phyloP scores from a whole-genome alignment of 768 basidiomycete genomes.

The Rossbeevera mucosa region DNA sequence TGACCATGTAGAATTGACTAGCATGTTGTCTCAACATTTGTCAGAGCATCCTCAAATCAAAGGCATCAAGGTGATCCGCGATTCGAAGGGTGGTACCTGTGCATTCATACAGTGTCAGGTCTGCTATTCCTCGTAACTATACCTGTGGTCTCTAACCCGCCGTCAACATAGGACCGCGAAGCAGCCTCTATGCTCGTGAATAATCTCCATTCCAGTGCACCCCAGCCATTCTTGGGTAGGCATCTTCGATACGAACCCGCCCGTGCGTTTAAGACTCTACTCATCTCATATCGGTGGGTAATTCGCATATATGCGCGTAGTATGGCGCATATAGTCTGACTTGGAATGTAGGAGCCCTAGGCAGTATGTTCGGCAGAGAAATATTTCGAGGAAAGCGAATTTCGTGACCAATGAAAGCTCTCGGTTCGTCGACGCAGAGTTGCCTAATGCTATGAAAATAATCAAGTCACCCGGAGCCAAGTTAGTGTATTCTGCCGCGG shows the following conservation, averaged over 20 bases:
- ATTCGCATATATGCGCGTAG: conserved; percentile 12
- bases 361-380: conserved; percentile 19
- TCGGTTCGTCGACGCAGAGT: conserved; percentile 40
- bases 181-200: conserved; percentile 57
- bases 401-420: conserved; percentile 14
- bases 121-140: conserved; percentile 12
- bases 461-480: conserved; percentile 50
- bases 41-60: conserved; percentile 61
- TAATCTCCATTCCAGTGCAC: conserved; percentile 50
- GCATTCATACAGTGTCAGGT: conserved; percentile 88
- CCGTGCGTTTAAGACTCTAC: conserved; percentile 66
- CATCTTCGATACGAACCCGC: conserved; percentile 74
- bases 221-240: conserved; percentile 67
- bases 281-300: conserved; percentile 68
- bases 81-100: conserved; percentile 73
- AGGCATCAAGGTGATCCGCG: conserved; percentile 66
- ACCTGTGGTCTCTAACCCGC: not conserved
- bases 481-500: conserved; percentile 31
- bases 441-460: conserved; percentile 59
- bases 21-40: conserved; percentile 60
- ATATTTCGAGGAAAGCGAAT: conserved; percentile 11
- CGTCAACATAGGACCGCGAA: conserved; percentile 43
- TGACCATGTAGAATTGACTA: conserved; percentile 57
- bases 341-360: conserved; percentile 15
- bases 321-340: conserved; percentile 24